A percentile compares a stretch with the other conserved stretches of the same genome.
phyloP scores from a whole-genome alignment of 805 yeast species.

The Nakazawaea wickerhamii region DNA sequence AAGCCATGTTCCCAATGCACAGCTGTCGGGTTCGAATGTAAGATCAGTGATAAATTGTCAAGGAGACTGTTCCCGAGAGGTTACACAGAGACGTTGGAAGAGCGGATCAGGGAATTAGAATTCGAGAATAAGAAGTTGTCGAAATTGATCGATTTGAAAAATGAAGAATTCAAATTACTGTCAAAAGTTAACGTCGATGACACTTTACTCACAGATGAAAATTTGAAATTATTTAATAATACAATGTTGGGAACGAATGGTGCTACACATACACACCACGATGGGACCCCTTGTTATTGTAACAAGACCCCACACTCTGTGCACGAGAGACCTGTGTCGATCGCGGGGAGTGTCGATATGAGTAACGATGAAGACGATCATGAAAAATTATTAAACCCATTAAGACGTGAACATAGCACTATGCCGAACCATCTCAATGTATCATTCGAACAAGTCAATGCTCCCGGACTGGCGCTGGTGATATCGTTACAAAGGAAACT shows the following conservation, averaged over 20 bases:
- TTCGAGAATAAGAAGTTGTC: slow-evolving; percentile 68
- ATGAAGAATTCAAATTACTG: slow-evolving; percentile 47
- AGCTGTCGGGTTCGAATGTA: slow-evolving; percentile 81
- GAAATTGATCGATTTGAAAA: slow-evolving; percentile 58
- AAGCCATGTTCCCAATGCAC: slow-evolving; percentile 79
- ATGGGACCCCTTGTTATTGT: slow-evolving; percentile 53
- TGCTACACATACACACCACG: slow-evolving; percentile 27
- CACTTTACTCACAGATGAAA: slow-evolving; percentile 21
- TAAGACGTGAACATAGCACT: slow-evolving; percentile 2
- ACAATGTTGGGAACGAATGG: slow-evolving; percentile 11
- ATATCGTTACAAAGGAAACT: slow-evolving; percentile 45
- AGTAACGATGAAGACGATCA: slow-evolving; percentile 45
- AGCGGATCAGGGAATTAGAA: slow-evolving; percentile 80
- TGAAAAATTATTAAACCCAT: slow-evolving; percentile 21
- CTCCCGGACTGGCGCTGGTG: slow-evolving; percentile 73
- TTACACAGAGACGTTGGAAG: slow-evolving; percentile 85
- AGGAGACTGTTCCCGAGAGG: slow-evolving; percentile 89
- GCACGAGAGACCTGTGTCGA: slow-evolving; percentile 60
- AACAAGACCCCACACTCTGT: slow-evolving; percentile 47
- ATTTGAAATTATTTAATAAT: slow-evolving; percentile 23
- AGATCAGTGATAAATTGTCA: slow-evolving; percentile 79
- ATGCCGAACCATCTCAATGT: slow-evolving; percentile 19
- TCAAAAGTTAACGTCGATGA: slow-evolving; percentile 1
- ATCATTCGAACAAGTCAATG: slow-evolving; percentile 60
- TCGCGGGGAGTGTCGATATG: slow-evolving; percentile 54